phyloP scores from a whole-genome alignment of 129 eudicot species.

The Arctium lappa region DNA sequence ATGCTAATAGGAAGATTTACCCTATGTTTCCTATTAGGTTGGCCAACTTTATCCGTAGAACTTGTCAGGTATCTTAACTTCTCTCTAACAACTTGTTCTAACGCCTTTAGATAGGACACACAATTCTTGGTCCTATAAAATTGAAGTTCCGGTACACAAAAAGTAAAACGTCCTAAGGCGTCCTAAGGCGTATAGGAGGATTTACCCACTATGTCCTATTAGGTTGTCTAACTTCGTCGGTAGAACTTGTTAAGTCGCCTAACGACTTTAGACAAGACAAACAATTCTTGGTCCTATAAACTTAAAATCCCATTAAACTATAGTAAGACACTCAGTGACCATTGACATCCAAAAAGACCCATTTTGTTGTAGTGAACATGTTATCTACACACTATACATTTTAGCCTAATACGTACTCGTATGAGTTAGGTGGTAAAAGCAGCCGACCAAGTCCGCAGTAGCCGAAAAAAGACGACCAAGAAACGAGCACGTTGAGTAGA shows the following conservation, averaged over 20 bases:
- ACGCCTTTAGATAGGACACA: no score
- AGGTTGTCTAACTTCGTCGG: background rate
- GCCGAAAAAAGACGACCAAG: slow-evolving; percentile 78
- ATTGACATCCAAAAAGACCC: background rate
- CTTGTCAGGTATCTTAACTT: background rate
- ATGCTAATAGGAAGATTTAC: background rate
- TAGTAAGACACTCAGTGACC: background rate
- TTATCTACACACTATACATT: background rate
- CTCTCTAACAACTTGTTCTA: background rate
- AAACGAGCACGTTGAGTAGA: slow-evolving; percentile 70
- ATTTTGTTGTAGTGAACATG: background rate
- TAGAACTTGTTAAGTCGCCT: background rate
- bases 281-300: background rate
- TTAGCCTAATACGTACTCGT: slow-evolving; percentile 38
- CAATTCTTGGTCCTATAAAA: no score
- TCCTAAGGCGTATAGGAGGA: background rate
- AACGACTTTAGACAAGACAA: background rate
- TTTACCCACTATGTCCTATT: background rate
- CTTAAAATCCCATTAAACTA: background rate
- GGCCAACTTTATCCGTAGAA: background rate
- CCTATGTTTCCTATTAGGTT: background rate
- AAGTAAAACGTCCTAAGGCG: background rate
- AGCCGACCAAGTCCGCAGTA: slow-evolving; percentile 42
- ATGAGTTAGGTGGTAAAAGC: slow-evolving; percentile 27
- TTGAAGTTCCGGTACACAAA: no score